Evolutionary conservation across 2,329 filamentous ascomycete species (phyloP).

Genomic region (Diaporthe sp.): DNA sequence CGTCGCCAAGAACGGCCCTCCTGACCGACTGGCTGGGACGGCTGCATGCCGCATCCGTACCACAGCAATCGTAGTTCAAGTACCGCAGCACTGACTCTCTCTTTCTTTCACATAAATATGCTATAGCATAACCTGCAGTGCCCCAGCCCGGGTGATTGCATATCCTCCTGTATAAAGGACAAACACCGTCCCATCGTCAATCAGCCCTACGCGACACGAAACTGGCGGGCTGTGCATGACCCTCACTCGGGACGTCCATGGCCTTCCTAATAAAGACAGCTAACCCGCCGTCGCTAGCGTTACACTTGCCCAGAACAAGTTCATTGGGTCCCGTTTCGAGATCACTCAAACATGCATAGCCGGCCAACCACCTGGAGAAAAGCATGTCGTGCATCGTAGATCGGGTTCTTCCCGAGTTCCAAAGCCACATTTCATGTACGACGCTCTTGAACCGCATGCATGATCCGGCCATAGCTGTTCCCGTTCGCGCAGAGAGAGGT

Average conservation of each 20-base stretch:
- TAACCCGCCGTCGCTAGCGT: neutral
- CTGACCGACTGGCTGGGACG: slow-evolving; percentile 5
- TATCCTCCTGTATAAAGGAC: neutral
- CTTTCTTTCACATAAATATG: neutral
- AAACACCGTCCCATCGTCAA: neutral
- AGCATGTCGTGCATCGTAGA: neutral
- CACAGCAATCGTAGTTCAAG: no score
- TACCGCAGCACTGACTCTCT: neutral
- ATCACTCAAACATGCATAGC: neutral
- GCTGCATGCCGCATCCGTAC: neutral
- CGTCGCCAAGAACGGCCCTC: neutral
- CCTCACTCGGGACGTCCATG: neutral
- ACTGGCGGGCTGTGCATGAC: neutral
- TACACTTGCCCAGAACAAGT: slow-evolving; percentile 1
- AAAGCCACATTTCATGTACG: neutral
- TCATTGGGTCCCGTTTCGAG: neutral
- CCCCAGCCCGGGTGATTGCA: neutral
- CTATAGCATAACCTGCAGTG: no score
- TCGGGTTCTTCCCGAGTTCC: neutral
- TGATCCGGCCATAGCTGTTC: neutral
- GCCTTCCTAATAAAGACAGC: slow-evolving; percentile 2
- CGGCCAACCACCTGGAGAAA: neutral
- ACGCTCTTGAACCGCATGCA: neutral
- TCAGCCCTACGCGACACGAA: slow-evolving; percentile 18
- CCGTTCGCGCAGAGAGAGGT: neutral